phyloP scores from a whole-genome alignment of 192 early-diverging fungal species.

The Linnemannia hyalina region DNA sequence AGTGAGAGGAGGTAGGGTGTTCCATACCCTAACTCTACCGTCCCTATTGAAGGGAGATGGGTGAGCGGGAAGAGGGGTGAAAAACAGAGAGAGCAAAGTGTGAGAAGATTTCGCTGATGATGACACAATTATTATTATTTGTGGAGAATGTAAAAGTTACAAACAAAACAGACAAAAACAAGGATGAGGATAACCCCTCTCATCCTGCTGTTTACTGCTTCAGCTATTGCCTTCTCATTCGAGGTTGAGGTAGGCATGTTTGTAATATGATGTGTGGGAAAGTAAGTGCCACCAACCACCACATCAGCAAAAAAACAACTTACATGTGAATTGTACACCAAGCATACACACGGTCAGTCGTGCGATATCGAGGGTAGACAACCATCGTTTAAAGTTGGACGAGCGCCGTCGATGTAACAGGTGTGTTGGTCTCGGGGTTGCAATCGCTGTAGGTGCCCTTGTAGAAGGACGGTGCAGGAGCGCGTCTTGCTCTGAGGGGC shows the following conservation, averaged over 20 bases:
- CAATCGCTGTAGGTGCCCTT: background rate
- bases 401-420: background rate
- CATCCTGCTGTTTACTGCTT: background rate
- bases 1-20: slow-evolving; percentile 79
- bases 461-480: background rate
- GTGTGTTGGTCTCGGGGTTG: background rate
- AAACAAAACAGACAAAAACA: background rate
- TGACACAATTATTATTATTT: background rate
- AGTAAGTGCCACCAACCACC: background rate
- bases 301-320: slow-evolving; percentile 24
- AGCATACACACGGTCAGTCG: slow-evolving; percentile 70
- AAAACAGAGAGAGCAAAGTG: slow-evolving; percentile 1
- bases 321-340: slow-evolving; percentile 81
- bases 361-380: slow-evolving; percentile 41
- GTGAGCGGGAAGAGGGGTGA: background rate
- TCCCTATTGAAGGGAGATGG: slow-evolving; percentile 63
- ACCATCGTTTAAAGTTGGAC: slow-evolving; percentile 5
- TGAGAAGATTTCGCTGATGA: background rate
- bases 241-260: background rate
- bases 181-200: no score
- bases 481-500: background rate
- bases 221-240: background rate
- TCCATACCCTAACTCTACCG: slow-evolving; percentile 82
- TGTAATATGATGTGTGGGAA: background rate
- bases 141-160: background rate